Conservation (phyloP, 75 land plant genomes). For the Sequoia sempervirens region DNA sequence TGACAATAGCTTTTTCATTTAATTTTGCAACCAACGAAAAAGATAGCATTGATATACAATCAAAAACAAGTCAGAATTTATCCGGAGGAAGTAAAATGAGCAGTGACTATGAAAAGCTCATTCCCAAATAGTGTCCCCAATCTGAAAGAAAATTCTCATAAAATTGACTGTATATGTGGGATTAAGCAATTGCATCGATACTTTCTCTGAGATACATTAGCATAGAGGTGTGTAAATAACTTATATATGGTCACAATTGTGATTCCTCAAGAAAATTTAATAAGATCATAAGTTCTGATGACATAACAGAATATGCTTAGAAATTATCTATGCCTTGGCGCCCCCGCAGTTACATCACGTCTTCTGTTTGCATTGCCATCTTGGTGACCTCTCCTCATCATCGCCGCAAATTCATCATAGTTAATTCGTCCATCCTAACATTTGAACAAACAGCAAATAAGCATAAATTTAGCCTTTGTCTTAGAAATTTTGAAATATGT, state of each 20-base stretch:
- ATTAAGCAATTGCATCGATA: neutral
- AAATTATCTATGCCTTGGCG: slow-evolving; percentile 16
- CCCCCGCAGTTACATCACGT: slow-evolving; percentile 12
- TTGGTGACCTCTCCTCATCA: slow-evolving; percentile 30
- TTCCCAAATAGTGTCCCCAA: neutral
- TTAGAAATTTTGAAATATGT: neutral
- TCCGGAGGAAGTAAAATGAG: neutral
- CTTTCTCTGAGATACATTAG: neutral
- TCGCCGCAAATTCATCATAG: slow-evolving; percentile 29
- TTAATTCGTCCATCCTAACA: slow-evolving; percentile 36
- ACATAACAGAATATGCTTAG: neutral
- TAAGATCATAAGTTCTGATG: neutral
- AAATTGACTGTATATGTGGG: too few relatives aligned
- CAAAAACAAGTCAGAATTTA: neutral
- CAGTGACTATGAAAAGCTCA: neutral
- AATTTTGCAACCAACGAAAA: neutral
- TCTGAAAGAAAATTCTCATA: neutral
- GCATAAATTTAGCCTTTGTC: neutral
- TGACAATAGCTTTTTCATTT: neutral
- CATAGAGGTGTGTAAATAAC: neutral
- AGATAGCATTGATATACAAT: neutral
- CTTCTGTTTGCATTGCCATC: slow-evolving; percentile 15
- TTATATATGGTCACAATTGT: neutral
- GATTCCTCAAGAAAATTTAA: neutral
- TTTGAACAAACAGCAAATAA: neutral